These are phyloP conservation scores for Mycena kentingensis DNA, from an alignment of 768 basidiomycete species.

Conservation along the genomic window DNA sequence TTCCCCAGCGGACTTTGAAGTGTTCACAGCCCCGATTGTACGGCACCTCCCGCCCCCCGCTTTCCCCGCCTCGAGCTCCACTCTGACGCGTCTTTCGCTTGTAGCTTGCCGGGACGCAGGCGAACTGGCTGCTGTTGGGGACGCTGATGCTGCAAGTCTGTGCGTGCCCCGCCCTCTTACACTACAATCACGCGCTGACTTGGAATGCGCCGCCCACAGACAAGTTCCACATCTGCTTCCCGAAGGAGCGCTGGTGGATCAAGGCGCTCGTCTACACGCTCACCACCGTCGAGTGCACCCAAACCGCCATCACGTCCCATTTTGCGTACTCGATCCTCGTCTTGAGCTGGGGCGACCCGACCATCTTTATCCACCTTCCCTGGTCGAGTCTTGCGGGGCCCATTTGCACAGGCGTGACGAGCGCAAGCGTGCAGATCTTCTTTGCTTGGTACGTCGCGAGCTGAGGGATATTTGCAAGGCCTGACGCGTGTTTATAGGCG, in stretches of 20 bases:
- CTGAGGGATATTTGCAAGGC: too few species aligned
- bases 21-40: too few species aligned
- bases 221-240: neutral
- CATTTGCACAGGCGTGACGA: neutral
- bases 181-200: neutral
- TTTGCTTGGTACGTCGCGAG: too few species aligned
- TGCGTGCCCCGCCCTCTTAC: neutral
- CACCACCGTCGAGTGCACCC: neutral
- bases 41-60: too few species aligned
- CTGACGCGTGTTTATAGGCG: too few species aligned
- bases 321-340: neutral
- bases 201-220: neutral
- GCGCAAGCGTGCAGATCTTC: slow-evolving; percentile 7
- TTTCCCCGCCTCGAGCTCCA: too few species aligned
- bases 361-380: neutral
- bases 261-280: neutral
- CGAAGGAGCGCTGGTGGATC: neutral
- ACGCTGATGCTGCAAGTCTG: slow-evolving; percentile 7
- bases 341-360: neutral
- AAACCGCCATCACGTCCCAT: neutral
- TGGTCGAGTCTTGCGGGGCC: neutral
- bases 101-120: slow-evolving; percentile 7
- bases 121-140: slow-evolving; percentile 6
- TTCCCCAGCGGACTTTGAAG: too few species aligned
- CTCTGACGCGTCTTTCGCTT: too few species aligned